Base-by-base conservation (phyloP, 371 early-diverging fungal genomes). In the Saksenaea vasiformis region DNA sequence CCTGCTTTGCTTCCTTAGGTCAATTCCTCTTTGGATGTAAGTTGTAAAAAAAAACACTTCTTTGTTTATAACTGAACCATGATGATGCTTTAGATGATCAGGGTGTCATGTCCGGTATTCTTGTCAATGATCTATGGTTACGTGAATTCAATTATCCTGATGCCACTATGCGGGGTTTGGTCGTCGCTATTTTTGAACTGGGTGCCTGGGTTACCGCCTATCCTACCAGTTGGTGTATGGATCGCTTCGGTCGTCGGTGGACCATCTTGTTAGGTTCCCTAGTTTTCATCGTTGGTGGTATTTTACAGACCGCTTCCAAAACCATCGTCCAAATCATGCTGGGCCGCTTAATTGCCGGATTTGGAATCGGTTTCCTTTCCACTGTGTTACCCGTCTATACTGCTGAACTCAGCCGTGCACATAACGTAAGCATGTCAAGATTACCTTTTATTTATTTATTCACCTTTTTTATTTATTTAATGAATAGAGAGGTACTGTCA, bases 371-470 rank as follows among this genome's bases (percentile, higher is more conserved):
- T 31, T 75, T 79, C 28, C 63, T 78, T 5, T 71, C 75, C 54
- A 82, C 82, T 1, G 73, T 80, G 5, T 58, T 78, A 10, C 85
- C 85, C 2, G 76, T 82, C 13, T 82, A 82, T 34, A 77, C 78
- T 17, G 78, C 80, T 8, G 85, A 85, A 64, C 58, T 85, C 58
- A 78, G 71, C 69, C 77, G 68, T 53, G 77, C 77, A 22, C 77
- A 77, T 22, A 77, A 77, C 37, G 77, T 77, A 71, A 70, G 61
- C n/a, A 41, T 7, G 34, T 36, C 22, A 2, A 5, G n/a, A n/a
- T n/a, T n/a, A 17, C 27, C 14, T 14, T 28, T 53, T 44, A 7
- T 39, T 26, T 31, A 51, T 24, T 34, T 26, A 26, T n/a, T n/a
- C n/a, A n/a, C 34, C 56, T n/a, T 36, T 35, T 10, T 55, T 28